Evolutionary conservation across 2,329 filamentous ascomycete genomes (phyloP), one percentile per base, ranked within the genome.

Genomic region (Pseudogymnoascus sp.): DNA sequence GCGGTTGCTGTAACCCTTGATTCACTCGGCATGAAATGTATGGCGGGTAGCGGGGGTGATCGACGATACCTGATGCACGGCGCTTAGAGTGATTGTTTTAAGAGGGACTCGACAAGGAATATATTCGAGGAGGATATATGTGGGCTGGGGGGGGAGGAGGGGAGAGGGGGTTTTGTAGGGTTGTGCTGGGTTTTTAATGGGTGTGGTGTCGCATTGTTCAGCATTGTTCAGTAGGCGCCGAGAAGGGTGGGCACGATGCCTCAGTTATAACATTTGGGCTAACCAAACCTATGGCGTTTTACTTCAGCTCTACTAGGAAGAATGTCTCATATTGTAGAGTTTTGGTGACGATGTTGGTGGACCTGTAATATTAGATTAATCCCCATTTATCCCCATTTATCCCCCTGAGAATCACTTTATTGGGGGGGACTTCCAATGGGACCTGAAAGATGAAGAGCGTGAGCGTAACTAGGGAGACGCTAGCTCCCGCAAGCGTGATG

Each of bases 31-130:
- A 57, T 57, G 47, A 57, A 57, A 57, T 33, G 26, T 31, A 57
- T 19, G 47, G 47, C 47, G 28, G 47, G 47, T 57, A 57, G 47
- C n/a, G 47, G 47, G 47, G 47, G 9, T 57, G 47, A 57, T 57
- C 26, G 26, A 19, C 47, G 47, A 57, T 57, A 57, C 47, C 47
- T 57, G 47, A 57, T 33, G 47, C 47, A 57, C 47, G 26, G 47
- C 47, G 47, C 47, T 57, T 57, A 57, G n/a, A 57, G 8, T 57
- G 47, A 57, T 19, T 57, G 47, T 57, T 57, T 57, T 57, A 57
- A 57, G 47, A 57, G 47, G 47, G n/a, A 57, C 47, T 57, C 2
- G 47, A 57, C 47, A 57, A 57, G 47, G 47, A 31, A 57, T 57
- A 57, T 57, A 57, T 57, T 57, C 10, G 47, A 57, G 47, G 26